phyloP scores from a whole-genome alignment of 2,329 filamentous ascomycete genomes.

The Pseudocercospora macadamiae region DNA sequence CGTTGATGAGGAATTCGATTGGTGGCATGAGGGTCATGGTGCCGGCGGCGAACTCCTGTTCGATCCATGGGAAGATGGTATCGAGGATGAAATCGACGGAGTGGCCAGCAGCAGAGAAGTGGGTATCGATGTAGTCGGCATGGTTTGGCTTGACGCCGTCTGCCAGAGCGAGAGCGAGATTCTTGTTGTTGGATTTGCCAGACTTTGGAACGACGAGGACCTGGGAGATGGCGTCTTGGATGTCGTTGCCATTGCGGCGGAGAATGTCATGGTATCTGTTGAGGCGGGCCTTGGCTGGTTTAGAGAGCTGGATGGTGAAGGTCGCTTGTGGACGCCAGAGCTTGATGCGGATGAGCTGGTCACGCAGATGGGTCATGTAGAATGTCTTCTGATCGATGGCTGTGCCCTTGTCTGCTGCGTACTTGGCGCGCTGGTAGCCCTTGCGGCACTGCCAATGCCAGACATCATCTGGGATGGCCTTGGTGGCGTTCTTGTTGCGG shows the following conservation, averaged over 20 bases:
- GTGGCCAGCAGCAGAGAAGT: conserved; percentile 23
- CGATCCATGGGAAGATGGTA: conserved; percentile 30
- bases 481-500: conserved; percentile 77
- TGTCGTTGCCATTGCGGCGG: conserved; percentile 24
- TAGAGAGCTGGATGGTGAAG: conserved; percentile 35
- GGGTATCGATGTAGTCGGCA: conserved; percentile 28
- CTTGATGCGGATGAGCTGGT: conserved; percentile 34
- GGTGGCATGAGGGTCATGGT: conserved; percentile 33
- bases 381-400: conserved; percentile 8
- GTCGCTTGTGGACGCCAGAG: conserved; percentile 36
- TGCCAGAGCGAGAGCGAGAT: conserved; percentile 14
- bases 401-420: conserved; percentile 26
- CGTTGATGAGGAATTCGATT: conserved; percentile 36
- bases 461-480: conserved; percentile 65
- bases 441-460: conserved; percentile 63
- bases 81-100: conserved; percentile 26
- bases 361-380: conserved; percentile 26
- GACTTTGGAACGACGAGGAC: conserved; percentile 20
- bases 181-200: conserved; percentile 20
- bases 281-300: conserved; percentile 29
- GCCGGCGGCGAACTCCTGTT: conserved; percentile 21
- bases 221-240: conserved; percentile 18
- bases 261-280: conserved; percentile 28
- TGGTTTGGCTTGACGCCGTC: conserved; percentile 27
- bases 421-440: conserved; percentile 69